Conservation (phyloP, 176 grass and related monocot genomes). For the Eragrostis curvula region DNA sequence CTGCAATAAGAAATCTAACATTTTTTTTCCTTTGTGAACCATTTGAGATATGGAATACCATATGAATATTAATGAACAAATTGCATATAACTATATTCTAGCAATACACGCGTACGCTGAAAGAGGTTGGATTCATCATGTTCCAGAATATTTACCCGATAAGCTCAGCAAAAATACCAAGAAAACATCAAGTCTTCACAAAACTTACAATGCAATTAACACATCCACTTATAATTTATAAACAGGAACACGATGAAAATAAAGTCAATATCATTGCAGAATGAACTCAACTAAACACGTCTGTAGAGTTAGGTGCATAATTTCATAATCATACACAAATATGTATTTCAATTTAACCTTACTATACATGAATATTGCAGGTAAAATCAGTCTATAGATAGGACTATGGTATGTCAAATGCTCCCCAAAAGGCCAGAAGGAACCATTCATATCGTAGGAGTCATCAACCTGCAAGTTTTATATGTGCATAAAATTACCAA, state of each 20-base stretch:
- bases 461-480: slow-evolving; percentile 26
- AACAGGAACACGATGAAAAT: not conserved
- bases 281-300: not conserved
- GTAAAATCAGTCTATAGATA: not conserved
- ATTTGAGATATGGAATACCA: not conserved
- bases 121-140: not conserved
- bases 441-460: slow-evolving; percentile 12
- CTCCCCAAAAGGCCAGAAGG: not conserved
- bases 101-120: not conserved
- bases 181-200: not conserved
- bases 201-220: not conserved
- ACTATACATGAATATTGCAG: not conserved
- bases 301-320: not conserved
- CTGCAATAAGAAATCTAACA: not conserved
- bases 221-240: not conserved
- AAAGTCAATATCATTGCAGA: not conserved
- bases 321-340: not conserved
- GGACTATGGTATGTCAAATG: slow-evolving; percentile 8
- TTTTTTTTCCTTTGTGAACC: not conserved
- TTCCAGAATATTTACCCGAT: not conserved
- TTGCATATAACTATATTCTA: not conserved
- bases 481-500: slow-evolving; percentile 10
- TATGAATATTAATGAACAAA: not conserved
- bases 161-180: not conserved
- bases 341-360: slow-evolving; percentile 3